phyloP scores from a whole-genome alignment of 192 early-diverging fungal genomes.

The Backusella luteola region DNA sequence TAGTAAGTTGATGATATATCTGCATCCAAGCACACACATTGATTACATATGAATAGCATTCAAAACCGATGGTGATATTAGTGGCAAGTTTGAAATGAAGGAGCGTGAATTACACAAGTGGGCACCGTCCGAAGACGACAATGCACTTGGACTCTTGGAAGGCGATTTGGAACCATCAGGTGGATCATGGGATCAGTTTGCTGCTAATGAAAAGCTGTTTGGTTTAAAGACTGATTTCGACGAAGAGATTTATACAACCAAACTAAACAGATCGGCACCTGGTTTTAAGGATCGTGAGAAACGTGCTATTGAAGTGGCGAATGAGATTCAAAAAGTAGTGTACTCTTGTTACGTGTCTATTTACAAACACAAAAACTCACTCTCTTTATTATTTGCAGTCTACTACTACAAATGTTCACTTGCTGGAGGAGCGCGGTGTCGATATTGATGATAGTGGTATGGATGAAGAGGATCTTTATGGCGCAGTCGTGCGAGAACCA shows the following conservation, averaged over 20 bases:
- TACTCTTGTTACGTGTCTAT: not conserved
- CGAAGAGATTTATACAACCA: constrained; percentile 96
- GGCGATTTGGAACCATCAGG: constrained; percentile 21
- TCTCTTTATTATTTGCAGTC: constrained; percentile 34
- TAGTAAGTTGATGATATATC: constrained; percentile 32
- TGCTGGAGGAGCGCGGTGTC: constrained; percentile 87
- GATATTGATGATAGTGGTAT: constrained; percentile 58
- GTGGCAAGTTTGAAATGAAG: constrained; percentile 54
- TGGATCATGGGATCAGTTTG: constrained; percentile 93
- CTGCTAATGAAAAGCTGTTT: constrained; percentile 88
- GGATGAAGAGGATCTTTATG: constrained; percentile 92
- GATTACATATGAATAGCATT: constrained; percentile 48
- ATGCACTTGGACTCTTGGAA: constrained; percentile 17
- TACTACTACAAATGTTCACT: constrained; percentile 74
- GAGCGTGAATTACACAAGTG: constrained; percentile 89
- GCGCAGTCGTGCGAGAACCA: constrained; percentile 70
- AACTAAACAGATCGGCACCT: constrained; percentile 77
- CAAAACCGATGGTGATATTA: constrained; percentile 91
- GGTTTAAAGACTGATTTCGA: constrained; percentile 95
- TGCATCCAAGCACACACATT: not conserved
- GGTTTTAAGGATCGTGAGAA: constrained; percentile 87
- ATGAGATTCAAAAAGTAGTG: constrained; percentile 81
- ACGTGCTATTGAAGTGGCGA: constrained; percentile 82
- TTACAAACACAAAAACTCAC: not conserved
- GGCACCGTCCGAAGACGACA: constrained; percentile 67